A percentile compares a stretch with the other conserved stretches of the same genome.
These are phyloP conservation scores for Drechslera avenae DNA, from an alignment of 2,329 filamentous ascomycete genomes.

Conservation along the genomic window DNA sequence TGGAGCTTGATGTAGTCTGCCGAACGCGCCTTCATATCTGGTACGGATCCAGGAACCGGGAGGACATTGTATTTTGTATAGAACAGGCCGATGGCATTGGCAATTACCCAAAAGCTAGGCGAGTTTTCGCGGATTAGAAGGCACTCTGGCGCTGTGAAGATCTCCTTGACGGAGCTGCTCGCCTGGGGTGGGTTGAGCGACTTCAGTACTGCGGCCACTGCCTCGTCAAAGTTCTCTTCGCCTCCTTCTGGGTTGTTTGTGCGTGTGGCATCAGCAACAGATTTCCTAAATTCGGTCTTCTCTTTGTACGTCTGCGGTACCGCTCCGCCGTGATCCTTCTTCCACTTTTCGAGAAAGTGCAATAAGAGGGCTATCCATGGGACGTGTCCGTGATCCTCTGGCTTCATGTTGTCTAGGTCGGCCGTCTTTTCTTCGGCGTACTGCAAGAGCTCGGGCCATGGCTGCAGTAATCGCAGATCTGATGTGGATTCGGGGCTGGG, in stretches of 20 bases:
- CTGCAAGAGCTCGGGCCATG: conserved; percentile 79
- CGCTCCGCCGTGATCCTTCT: conserved; percentile 67
- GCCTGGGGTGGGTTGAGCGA: conserved; percentile 73
- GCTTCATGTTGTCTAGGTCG: conserved; percentile 70
- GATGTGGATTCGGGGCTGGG: conserved; percentile 83
- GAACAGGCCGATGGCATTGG: conserved; percentile 77
- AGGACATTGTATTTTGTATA: conserved; percentile 73
- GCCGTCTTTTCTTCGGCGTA: conserved; percentile 71
- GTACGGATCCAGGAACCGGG: conserved; percentile 83
- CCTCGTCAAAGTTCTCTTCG: conserved; percentile 97
- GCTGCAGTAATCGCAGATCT: conserved; percentile 80
- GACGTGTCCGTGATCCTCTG: conserved; percentile 88
- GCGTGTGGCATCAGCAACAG: conserved; percentile 70
- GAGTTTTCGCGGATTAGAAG: conserved; percentile 53
- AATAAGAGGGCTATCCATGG: conserved; percentile 85
- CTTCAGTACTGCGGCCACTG: conserved; percentile 83
- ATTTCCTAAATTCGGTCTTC: conserved; percentile 79
- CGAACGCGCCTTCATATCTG: conserved; percentile 97
- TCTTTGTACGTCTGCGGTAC: conserved; percentile 78
- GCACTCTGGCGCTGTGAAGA: conserved; percentile 74
- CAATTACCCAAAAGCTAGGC: conserved; percentile 86
- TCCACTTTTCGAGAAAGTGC: conserved; percentile 83
- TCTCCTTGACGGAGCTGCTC: conserved; percentile 71
- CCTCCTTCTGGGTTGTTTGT: conserved; percentile 79
- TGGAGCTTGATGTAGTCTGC: conserved; percentile 88